phyloP scores from a whole-genome alignment of 352 stramenopile species.

The Phytophthora niederhauseri region DNA sequence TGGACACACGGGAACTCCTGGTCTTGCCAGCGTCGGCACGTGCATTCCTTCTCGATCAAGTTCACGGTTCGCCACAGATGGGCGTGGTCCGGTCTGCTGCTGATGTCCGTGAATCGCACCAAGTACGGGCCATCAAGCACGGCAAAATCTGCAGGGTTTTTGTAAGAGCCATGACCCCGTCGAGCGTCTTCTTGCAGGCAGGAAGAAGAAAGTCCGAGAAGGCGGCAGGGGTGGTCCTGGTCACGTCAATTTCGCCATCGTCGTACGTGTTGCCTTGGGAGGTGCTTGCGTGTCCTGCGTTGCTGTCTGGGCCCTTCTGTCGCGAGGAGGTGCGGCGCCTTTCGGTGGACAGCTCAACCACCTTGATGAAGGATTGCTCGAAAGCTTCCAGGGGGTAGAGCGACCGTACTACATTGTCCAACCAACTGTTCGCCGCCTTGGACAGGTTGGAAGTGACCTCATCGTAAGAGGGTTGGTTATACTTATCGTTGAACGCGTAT shows the following conservation, averaged over 20 bases:
- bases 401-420: not conserved
- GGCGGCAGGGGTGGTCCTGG: too few relatives aligned
- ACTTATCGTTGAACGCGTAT: conserved; percentile 9
- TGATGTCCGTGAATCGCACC: conserved; percentile 9
- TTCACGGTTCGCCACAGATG: conserved; percentile 14
- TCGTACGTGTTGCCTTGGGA: too few relatives aligned
- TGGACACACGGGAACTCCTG: conserved; percentile 6
- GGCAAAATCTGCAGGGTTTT: conserved; percentile 1
- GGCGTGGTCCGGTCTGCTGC: not conserved
- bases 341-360: not conserved
- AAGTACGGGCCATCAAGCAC: conserved; percentile 4
- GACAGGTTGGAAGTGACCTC: not conserved
- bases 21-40: conserved; percentile 13
- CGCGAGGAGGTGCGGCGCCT: too few relatives aligned
- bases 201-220: too few relatives aligned
- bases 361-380: conserved; percentile 13
- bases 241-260: too few relatives aligned
- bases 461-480: conserved; percentile 1
- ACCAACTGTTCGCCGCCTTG: conserved; percentile 7
- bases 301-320: too few relatives aligned
- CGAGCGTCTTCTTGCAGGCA: not conserved
- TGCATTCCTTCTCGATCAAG: conserved; percentile 13
- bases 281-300: too few relatives aligned
- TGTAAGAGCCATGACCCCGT: not conserved
- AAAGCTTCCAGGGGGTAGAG: not conserved